These are phyloP conservation scores for Alopecurus myosuroides DNA, from an alignment of 176 grass and related monocot species.

Conservation along the genomic window DNA sequence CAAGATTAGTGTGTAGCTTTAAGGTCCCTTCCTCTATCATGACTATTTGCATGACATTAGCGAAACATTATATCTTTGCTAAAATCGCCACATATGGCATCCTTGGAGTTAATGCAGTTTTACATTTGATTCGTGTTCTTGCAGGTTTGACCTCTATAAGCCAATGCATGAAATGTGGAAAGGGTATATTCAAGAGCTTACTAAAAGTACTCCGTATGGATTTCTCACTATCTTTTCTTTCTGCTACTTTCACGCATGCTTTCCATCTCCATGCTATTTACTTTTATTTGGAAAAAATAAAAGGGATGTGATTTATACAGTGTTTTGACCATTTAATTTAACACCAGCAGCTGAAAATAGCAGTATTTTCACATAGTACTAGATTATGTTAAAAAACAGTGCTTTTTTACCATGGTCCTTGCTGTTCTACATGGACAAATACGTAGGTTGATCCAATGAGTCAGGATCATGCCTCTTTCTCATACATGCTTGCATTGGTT, in stretches of 20 bases:
- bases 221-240: neutral
- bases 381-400: neutral
- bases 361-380: neutral
- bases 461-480: neutral
- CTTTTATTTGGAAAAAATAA: neutral
- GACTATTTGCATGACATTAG: neutral
- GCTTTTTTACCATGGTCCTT: neutral
- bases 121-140: constrained; percentile 18
- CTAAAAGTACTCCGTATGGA: constrained; percentile 41
- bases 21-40: neutral
- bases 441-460: neutral
- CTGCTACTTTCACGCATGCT: neutral
- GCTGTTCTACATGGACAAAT: neutral
- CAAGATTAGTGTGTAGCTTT: neutral
- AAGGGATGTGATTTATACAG: neutral
- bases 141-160: constrained; percentile 76
- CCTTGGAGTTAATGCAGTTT: neutral
- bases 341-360: neutral
- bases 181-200: constrained; percentile 57
- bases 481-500: neutral
- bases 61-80: constrained; percentile 1
- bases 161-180: constrained; percentile 96
- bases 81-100: neutral
- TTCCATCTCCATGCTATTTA: neutral
- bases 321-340: neutral